These are phyloP conservation scores for Tolypocladium album DNA, from an alignment of 2,329 filamentous ascomycete species.

Conservation along the genomic window DNA sequence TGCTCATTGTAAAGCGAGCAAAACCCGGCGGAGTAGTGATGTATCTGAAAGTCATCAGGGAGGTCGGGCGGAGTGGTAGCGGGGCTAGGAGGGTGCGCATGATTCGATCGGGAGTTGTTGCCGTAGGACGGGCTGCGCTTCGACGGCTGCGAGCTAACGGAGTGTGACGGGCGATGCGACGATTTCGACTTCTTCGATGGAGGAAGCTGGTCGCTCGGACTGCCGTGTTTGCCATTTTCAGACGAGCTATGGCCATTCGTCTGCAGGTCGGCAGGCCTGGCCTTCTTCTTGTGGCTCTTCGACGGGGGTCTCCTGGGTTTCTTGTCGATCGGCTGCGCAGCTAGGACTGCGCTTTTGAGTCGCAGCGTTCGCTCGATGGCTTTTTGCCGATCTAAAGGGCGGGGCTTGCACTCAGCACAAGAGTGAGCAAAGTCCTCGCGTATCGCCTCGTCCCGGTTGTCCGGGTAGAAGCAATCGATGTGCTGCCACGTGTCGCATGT, in stretches of 20 bases:
- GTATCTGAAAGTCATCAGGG: slow-evolving; percentile 50
- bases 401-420: slow-evolving; percentile 80
- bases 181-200: slow-evolving; percentile 71
- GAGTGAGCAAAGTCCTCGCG: slow-evolving; percentile 67
- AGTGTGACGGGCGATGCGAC: slow-evolving; percentile 70
- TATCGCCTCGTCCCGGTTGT: slow-evolving; percentile 61
- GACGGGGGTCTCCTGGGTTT: slow-evolving; percentile 63
- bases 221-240: slow-evolving; percentile 39
- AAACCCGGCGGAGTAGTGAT: slow-evolving; percentile 67
- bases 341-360: slow-evolving; percentile 31
- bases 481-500: slow-evolving; percentile 97
- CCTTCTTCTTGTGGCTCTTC: slow-evolving; percentile 83
- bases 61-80: slow-evolving; percentile 63
- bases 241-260: slow-evolving; percentile 56
- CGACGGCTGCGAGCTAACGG: slow-evolving; percentile 56
- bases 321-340: slow-evolving; percentile 48
- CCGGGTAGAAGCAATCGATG: slow-evolving; percentile 86
- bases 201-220: slow-evolving; percentile 36
- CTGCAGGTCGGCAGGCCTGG: slow-evolving; percentile 57
- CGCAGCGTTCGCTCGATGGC: slow-evolving; percentile 64
- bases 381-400: slow-evolving; percentile 59
- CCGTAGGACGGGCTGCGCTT: slow-evolving; percentile 55
- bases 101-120: slow-evolving; percentile 53
- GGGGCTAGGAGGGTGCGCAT: slow-evolving; percentile 58
- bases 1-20: slow-evolving; percentile 59